Percentiles rank a stretch among this genome's conserved stretches.
Conservation (phyloP, 2,329 filamentous ascomycete species). For the Sclerotinia borealis region DNA sequence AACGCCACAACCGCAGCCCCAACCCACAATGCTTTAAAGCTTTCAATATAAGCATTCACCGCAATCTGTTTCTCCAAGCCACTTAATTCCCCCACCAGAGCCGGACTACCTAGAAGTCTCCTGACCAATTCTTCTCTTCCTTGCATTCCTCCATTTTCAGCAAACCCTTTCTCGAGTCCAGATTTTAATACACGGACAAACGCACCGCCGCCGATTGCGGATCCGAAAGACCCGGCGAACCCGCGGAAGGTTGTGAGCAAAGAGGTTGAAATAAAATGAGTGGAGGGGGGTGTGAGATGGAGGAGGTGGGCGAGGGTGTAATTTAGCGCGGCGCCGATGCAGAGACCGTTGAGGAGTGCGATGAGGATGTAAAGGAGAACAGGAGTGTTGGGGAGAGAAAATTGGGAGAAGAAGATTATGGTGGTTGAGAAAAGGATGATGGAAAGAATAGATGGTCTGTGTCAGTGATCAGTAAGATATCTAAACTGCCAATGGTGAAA, state of each 20-base stretch:
- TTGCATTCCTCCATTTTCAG: slow-evolving; percentile 26
- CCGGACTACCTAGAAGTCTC: slow-evolving; percentile 53
- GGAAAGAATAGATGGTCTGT: slow-evolving; percentile 49
- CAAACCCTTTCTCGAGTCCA: slow-evolving; percentile 34
- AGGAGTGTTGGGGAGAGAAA: slow-evolving; percentile 48
- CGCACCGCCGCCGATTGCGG: slow-evolving; percentile 66
- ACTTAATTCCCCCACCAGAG: slow-evolving; percentile 42
- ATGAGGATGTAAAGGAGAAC: slow-evolving; percentile 49
- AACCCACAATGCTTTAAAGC: slow-evolving; percentile 46
- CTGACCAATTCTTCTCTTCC: slow-evolving; percentile 41
- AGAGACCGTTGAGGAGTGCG: slow-evolving; percentile 65
- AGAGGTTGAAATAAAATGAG: slow-evolving; percentile 70
- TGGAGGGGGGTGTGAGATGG: slow-evolving; percentile 59
- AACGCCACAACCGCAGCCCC: slow-evolving; percentile 44
- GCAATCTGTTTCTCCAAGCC: slow-evolving; percentile 47
- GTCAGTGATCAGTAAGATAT: neutral
- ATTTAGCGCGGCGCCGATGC: slow-evolving; percentile 67
- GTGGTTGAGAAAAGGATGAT: slow-evolving; percentile 57
- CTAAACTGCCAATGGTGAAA: neutral
- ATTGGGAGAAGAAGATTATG: slow-evolving; percentile 49
- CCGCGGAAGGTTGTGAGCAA: slow-evolving; percentile 74
- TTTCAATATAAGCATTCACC: slow-evolving; percentile 47
- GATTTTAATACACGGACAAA: slow-evolving; percentile 27
- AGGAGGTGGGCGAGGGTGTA: slow-evolving; percentile 77
- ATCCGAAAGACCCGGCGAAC: slow-evolving; percentile 76